Percentiles rank a stretch among this genome's conserved stretches.
Evolutionary conservation across 257 asterid genomes (phyloP).

Genomic region (Galeopsis tetrahit): DNA sequence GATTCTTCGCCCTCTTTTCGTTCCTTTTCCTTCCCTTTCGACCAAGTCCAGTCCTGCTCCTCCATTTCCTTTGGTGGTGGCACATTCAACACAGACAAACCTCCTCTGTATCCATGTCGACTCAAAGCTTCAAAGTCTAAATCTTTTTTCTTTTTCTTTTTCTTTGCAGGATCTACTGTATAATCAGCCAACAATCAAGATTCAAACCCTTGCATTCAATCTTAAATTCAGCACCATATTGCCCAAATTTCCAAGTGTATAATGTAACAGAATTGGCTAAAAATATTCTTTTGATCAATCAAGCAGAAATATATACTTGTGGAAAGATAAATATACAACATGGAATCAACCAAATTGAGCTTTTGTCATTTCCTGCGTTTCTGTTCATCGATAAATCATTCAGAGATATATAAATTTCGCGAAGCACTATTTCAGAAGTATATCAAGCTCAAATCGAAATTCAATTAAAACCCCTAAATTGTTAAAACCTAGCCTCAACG

Average conservation of each 20-base stretch:
- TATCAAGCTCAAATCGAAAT: not conserved
- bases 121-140: conserved; percentile 78
- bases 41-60: conserved; percentile 87
- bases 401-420: conserved; percentile 3
- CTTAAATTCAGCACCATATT: not conserved
- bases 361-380: not conserved
- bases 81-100: conserved; percentile 79
- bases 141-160: conserved; percentile 67
- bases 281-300: not conserved
- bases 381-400: not conserved
- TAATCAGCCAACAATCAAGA: conserved; percentile 19
- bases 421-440: not conserved
- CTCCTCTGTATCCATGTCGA: conserved; percentile 85
- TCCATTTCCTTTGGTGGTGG: conserved; percentile 81
- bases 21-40: conserved; percentile 63
- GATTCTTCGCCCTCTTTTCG: conserved; percentile 69
- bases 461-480: not conserved
- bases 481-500: not conserved
- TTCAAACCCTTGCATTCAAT: not conserved
- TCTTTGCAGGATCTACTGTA: conserved; percentile 61
- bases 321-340: too few species aligned
- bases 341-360: not conserved
- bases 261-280: not conserved
- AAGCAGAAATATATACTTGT: not conserved
- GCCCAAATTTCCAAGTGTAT: not conserved